A percentile compares a stretch with the other conserved stretches of the same genome.
These are phyloP conservation scores for Blumeria graminis DNA, from an alignment of 2,329 filamentous ascomycete genomes.

Conservation along the genomic window DNA sequence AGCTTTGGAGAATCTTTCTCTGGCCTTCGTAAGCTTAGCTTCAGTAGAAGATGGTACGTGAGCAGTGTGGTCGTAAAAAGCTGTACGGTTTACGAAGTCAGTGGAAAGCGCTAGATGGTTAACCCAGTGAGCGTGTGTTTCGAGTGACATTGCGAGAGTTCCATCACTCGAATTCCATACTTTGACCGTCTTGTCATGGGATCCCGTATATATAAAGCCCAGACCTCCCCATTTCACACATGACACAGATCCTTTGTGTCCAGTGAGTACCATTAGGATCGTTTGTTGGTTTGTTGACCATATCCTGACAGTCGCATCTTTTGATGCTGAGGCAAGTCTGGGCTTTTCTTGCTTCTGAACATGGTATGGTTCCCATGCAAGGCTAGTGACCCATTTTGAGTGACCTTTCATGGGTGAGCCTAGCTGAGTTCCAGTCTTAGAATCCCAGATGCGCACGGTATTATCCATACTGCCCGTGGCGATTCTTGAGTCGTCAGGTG, in stretches of 20 bases:
- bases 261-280: slow-evolving; percentile 61
- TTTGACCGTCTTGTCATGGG: slow-evolving; percentile 79
- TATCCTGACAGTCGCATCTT: slow-evolving; percentile 68
- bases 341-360: slow-evolving; percentile 49
- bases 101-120: slow-evolving; percentile 88
- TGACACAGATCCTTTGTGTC: slow-evolving; percentile 71
- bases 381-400: slow-evolving; percentile 64
- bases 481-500: slow-evolving; percentile 55
- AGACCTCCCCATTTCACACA: slow-evolving; percentile 92
- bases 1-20: slow-evolving; percentile 64
- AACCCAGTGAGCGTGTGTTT: slow-evolving; percentile 76
- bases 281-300: slow-evolving; percentile 62
- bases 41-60: slow-evolving; percentile 43
- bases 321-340: slow-evolving; percentile 64
- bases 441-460: slow-evolving; percentile 72
- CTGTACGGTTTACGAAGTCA: slow-evolving; percentile 69
- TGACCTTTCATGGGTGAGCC: slow-evolving; percentile 58
- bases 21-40: slow-evolving; percentile 50
- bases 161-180: slow-evolving; percentile 70
- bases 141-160: slow-evolving; percentile 55
- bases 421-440: slow-evolving; percentile 50
- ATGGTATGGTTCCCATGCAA: slow-evolving; percentile 89
- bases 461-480: slow-evolving; percentile 90
- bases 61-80: slow-evolving; percentile 63
- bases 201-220: slow-evolving; percentile 59